These are phyloP conservation scores for Retiboletus flavoniger DNA, from an alignment of 1,284 basidiomycete species.

Conservation along the genomic window DNA sequence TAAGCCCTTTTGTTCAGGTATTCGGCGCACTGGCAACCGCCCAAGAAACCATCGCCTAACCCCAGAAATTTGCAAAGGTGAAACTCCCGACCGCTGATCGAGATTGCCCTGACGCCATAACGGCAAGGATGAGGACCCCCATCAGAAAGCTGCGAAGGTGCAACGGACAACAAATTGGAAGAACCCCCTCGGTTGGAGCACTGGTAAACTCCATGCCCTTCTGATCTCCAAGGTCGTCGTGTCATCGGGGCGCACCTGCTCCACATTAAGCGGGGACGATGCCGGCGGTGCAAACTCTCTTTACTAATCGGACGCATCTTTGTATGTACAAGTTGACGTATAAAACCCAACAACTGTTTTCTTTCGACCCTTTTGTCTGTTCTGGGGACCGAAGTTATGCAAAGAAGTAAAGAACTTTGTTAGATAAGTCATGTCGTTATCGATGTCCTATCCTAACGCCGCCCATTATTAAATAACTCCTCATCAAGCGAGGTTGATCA, in stretches of 20 bases:
- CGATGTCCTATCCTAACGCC: conserved; percentile 19
- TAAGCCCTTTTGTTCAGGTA: not conserved
- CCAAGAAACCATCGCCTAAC: not conserved
- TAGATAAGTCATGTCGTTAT: conserved; percentile 26
- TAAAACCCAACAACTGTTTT: conserved; percentile 1
- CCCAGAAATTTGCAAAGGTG: not conserved
- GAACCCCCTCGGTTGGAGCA: conserved; percentile 2
- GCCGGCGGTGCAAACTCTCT: not conserved
- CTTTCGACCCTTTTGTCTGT: not conserved
- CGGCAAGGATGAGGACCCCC: conserved; percentile 3
- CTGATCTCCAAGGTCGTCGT: conserved; percentile 4
- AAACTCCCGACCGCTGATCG: not conserved
- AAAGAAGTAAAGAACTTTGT: conserved; percentile 7
- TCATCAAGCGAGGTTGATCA: conserved; percentile 30
- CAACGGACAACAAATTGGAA: conserved; percentile 9
- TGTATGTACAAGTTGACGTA: conserved; percentile 16
- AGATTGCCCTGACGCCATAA: conserved; percentile 7
- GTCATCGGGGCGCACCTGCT: conserved; percentile 16
- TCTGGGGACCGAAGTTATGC: not conserved
- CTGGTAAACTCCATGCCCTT: conserved; percentile 8
- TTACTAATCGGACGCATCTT: conserved; percentile 13
- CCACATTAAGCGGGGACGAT: conserved; percentile 10
- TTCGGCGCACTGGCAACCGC: not conserved
- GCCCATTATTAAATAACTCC: conserved; percentile 18
- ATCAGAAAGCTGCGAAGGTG: conserved; percentile 23